These are phyloP conservation scores for Hemisphaericaspora subhashii DNA, from an alignment of 1,139 yeast genomes.

Conservation along the genomic window DNA sequence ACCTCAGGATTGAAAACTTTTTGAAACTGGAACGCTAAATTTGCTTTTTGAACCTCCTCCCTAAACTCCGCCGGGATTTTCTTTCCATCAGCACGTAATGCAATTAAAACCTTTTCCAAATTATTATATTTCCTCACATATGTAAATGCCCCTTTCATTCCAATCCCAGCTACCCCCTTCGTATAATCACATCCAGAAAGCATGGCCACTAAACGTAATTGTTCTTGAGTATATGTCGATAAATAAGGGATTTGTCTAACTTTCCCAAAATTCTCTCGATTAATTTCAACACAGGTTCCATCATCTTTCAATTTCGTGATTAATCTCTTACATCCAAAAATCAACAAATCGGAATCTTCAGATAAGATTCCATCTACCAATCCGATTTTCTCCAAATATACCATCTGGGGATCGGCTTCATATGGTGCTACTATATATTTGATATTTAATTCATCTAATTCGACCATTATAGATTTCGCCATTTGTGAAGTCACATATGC, in stretches of 20 bases:
- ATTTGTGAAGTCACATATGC: constrained; percentile 88
- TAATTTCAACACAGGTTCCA: constrained; percentile 74
- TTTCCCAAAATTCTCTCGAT: constrained; percentile 49
- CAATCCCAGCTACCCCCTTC: constrained; percentile 78
- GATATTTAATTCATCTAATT: constrained; percentile 58
- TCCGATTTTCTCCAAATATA: constrained; percentile 75
- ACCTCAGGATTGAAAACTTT: constrained; percentile 74
- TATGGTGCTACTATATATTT: constrained; percentile 92
- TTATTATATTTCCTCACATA: constrained; percentile 53
- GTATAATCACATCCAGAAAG: constrained; percentile 96
- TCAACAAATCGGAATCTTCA: constrained; percentile 90
- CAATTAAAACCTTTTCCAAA: constrained; percentile 56
- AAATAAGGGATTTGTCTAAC: constrained; percentile 49
- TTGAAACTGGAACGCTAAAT: constrained; percentile 80
- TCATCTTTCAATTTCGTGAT: constrained; percentile 80
- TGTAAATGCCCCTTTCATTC: constrained; percentile 73
- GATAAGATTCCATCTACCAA: constrained; percentile 83
- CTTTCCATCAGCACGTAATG: constrained; percentile 65
- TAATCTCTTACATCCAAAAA: constrained; percentile 79
- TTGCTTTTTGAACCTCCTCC: constrained; percentile 64
- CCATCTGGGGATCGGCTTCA: constrained; percentile 98
- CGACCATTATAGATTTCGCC: constrained; percentile 84
- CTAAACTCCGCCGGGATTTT: constrained; percentile 58
- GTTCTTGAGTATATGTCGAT: constrained; percentile 49
- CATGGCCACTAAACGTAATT: constrained; percentile 77